phyloP scores from a whole-genome alignment of 768 basidiomycete genomes.

The Tulasnella sp. region DNA sequence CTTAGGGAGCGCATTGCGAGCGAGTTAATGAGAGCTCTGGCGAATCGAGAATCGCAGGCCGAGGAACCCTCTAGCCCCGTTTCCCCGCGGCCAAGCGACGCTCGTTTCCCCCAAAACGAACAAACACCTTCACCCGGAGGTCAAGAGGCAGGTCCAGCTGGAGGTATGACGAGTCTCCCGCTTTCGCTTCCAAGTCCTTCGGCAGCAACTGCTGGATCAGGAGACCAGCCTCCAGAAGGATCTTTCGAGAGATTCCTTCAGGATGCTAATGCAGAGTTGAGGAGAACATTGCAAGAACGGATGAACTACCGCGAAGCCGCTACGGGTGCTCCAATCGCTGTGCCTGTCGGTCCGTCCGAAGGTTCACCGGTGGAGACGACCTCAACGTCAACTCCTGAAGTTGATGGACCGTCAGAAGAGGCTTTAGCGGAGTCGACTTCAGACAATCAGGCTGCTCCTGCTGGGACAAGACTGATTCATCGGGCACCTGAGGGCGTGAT shows the following conservation, averaged over 20 bases:
- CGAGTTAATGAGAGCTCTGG: slow-evolving; percentile 26
- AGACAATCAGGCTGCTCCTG: neutral
- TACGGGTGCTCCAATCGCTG: slow-evolving; percentile 11
- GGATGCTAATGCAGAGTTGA: slow-evolving; percentile 70
- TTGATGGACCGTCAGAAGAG: neutral
- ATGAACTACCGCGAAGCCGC: slow-evolving; percentile 17
- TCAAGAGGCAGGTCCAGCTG: neutral
- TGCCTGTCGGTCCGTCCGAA: neutral
- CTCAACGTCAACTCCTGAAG: neutral
- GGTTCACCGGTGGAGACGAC: neutral
- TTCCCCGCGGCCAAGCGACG: neutral
- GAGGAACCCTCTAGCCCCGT: neutral
- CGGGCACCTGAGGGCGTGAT: slow-evolving; percentile 25
- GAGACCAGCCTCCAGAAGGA: slow-evolving; percentile 16
- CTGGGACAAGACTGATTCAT: slow-evolving; percentile 15
- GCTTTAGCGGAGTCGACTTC: neutral
- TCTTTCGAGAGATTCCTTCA: slow-evolving; percentile 73
- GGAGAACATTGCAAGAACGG: slow-evolving; percentile 54
- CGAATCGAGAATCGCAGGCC: slow-evolving; percentile 5
- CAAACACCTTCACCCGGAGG: neutral
- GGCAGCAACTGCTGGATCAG: neutral
- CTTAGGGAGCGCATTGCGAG: slow-evolving; percentile 24
- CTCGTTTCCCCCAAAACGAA: neutral
- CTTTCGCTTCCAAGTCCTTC: neutral
- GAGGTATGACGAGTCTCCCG: neutral